A percentile compares a stretch with the other conserved stretches of the same genome.
Evolutionary conservation across 2,329 filamentous ascomycete genomes (phyloP).

Genomic region (Colletotrichum liaoningense): DNA sequence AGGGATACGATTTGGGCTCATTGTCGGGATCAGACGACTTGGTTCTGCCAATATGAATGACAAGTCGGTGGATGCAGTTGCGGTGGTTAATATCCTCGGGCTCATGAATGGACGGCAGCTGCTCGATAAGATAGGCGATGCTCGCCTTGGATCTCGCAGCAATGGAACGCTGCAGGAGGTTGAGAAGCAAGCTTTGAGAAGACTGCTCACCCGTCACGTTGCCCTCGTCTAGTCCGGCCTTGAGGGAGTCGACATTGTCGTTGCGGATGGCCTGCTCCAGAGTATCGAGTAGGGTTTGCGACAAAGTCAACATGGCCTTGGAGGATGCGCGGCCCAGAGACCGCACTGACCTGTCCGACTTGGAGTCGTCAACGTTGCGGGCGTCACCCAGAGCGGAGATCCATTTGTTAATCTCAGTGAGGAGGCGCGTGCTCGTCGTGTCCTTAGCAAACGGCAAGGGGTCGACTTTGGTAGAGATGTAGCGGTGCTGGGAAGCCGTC

Average conservation of each 20-base stretch:
- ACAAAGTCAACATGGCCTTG: slow-evolving; percentile 79
- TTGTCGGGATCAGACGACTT: slow-evolving; percentile 61
- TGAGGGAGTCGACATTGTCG: slow-evolving; percentile 71
- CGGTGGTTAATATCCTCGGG: slow-evolving; percentile 93
- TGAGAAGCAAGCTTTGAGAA: slow-evolving; percentile 78
- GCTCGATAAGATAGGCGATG: slow-evolving; percentile 76
- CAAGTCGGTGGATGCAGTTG: slow-evolving; percentile 91
- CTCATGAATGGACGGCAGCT: slow-evolving; percentile 81
- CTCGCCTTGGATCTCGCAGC: slow-evolving; percentile 75
- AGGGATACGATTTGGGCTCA: slow-evolving; percentile 61
- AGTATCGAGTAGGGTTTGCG: slow-evolving; percentile 74
- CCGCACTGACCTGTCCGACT: slow-evolving; percentile 78
- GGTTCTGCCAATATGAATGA: slow-evolving; percentile 91
- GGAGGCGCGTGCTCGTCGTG: slow-evolving; percentile 58
- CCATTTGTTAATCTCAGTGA: slow-evolving; percentile 86
- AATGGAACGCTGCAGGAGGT: slow-evolving; percentile 82
- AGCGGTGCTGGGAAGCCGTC: slow-evolving; percentile 82
- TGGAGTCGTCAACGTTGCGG: slow-evolving; percentile 80
- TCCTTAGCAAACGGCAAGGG: slow-evolving; percentile 88
- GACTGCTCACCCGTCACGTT: slow-evolving; percentile 63
- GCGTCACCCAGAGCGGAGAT: slow-evolving; percentile 83
- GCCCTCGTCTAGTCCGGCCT: slow-evolving; percentile 67
- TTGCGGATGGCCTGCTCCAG: slow-evolving; percentile 78
- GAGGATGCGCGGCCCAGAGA: slow-evolving; percentile 83
- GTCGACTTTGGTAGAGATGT: slow-evolving; percentile 91